Conservation (phyloP, 768 basidiomycete genomes). For the Leccinum aurantiacum region DNA sequence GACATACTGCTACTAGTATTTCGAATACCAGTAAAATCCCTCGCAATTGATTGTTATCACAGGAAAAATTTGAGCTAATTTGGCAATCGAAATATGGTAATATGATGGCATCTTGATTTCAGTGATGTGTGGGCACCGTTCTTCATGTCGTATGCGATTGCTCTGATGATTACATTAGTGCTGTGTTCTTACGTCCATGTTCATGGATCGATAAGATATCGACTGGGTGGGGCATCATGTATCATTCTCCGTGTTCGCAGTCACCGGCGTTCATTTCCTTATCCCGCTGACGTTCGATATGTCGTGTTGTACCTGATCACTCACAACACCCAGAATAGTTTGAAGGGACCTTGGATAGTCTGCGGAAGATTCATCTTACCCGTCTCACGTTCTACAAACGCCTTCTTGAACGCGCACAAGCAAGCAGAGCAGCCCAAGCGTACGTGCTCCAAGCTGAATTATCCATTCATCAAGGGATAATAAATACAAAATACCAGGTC, state of each 20-base stretch:
- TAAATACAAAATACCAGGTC: background rate
- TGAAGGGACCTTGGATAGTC: slow-evolving; percentile 41
- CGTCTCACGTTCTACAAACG: slow-evolving; percentile 77
- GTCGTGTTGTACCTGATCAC: background rate
- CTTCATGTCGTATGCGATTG: background rate
- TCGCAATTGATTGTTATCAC: too few species aligned
- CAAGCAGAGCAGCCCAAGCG: slow-evolving; percentile 74
- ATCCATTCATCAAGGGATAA: slow-evolving; percentile 51
- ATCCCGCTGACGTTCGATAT: background rate
- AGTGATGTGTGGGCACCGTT: background rate
- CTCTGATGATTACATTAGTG: background rate
- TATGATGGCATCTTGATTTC: too few species aligned
- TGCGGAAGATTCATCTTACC: slow-evolving; percentile 42
- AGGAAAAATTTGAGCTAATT: too few species aligned
- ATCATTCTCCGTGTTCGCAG: background rate
- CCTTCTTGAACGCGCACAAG: slow-evolving; percentile 51
- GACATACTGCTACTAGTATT: too few species aligned
- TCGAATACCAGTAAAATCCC: too few species aligned
- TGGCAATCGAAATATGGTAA: too few species aligned
- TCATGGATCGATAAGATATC: background rate
- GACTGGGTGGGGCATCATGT: background rate
- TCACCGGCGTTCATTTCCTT: background rate
- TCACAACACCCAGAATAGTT: slow-evolving; percentile 35
- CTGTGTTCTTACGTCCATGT: background rate
- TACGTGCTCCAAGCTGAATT: slow-evolving; percentile 86